A percentile compares a stretch with the other conserved stretches of the same genome.
phyloP scores from a whole-genome alignment of 345 rosid species.

The Trapa incisa region DNA sequence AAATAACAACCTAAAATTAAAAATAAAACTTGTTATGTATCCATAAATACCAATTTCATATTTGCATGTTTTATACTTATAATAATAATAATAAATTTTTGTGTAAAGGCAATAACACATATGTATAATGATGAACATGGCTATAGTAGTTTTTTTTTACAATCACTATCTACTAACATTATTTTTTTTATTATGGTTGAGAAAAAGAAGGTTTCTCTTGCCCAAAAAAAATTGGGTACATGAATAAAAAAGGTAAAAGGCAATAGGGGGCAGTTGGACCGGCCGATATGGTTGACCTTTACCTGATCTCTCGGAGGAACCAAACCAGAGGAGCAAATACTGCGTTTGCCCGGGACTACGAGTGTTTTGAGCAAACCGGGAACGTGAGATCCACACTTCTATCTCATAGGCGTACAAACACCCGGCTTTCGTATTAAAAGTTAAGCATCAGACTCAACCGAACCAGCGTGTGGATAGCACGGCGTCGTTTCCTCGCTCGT shows the following conservation, averaged over 20 bases:
- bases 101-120: no score
- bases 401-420: background rate
- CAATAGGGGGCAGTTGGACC: background rate
- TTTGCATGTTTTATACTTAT: no score
- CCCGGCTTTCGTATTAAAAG: background rate
- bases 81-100: no score
- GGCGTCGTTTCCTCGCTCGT: conserved; percentile 3
- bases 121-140: no score
- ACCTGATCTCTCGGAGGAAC: background rate
- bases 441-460: background rate
- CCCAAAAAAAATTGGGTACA: background rate
- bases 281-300: background rate
- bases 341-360: background rate
- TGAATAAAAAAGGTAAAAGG: background rate
- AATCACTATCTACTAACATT: no score
- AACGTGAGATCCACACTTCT: background rate
- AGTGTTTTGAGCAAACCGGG: background rate
- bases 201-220: no score
- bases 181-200: no score
- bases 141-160: no score
- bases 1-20: no score
- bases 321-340: background rate
- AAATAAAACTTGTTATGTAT: no score
- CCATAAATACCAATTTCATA: no score
- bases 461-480: conserved; percentile 11